Evolutionary conservation across 208 protist genomes (phyloP).

Genomic region (Trypanosoma vivax): DNA sequence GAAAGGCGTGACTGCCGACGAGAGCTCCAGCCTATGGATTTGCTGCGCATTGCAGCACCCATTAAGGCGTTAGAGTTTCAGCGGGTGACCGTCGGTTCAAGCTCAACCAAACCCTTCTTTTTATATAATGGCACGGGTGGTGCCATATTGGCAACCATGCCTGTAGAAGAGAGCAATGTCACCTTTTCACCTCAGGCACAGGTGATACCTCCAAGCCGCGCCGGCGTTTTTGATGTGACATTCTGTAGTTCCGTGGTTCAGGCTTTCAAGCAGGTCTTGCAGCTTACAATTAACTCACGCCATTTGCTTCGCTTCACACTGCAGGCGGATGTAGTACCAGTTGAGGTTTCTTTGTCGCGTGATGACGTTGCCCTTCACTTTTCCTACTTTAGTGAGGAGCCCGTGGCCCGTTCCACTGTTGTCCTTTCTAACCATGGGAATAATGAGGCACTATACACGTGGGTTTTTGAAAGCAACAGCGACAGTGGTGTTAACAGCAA

Average conservation of each 20-base stretch:
- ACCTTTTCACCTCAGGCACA: constrained; percentile 65
- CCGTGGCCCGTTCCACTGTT: constrained; percentile 51
- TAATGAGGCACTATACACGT: constrained; percentile 71
- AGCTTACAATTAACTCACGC: constrained; percentile 82
- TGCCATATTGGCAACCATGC: constrained; percentile 69
- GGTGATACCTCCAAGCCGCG: constrained; percentile 84
- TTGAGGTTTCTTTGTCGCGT: constrained; percentile 83
- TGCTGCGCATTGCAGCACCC: constrained; percentile 69
- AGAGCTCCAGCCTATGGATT: constrained; percentile 81
- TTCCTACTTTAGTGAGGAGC: constrained; percentile 55
- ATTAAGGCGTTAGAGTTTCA: constrained; percentile 87
- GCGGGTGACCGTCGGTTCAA: constrained; percentile 80
- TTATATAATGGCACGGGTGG: constrained; percentile 87
- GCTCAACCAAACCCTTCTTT: constrained; percentile 73
- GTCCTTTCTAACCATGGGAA: constrained; percentile 80
- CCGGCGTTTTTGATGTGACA: constrained; percentile 88
- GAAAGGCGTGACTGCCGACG: constrained; percentile 90
- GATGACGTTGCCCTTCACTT: constrained; percentile 82
- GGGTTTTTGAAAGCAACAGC: constrained; percentile 24
- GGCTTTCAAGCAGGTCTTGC: constrained; percentile 78
- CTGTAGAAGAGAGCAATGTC: constrained; percentile 59
- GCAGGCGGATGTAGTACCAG: constrained; percentile 85
- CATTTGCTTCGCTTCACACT: constrained; percentile 86
- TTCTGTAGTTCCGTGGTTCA: constrained; percentile 62
- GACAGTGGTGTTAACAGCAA: background rate